Evolutionary conservation across 73 alveolate species (phyloP).

Genomic region (Strombidium stylifer): DNA sequence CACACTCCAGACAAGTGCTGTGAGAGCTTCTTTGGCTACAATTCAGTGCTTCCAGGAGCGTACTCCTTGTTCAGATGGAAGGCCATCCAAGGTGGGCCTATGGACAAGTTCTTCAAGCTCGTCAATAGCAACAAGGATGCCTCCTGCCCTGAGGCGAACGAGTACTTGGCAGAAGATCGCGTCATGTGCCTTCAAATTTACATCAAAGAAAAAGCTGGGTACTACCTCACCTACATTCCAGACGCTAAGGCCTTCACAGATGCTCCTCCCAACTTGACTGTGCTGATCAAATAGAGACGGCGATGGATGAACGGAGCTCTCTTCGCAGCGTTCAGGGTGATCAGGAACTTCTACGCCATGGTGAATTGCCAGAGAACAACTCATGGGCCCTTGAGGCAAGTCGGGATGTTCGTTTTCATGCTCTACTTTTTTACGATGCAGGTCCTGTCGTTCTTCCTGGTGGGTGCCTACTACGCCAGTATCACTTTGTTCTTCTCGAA

Average conservation of each 20-base stretch:
- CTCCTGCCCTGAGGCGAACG: slow-evolving; percentile 57
- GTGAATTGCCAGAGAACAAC: slow-evolving; percentile 18
- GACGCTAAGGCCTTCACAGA: slow-evolving; percentile 60
- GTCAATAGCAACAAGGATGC: slow-evolving; percentile 22
- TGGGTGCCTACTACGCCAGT: slow-evolving; percentile 40
- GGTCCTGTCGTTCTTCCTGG: slow-evolving; percentile 22
- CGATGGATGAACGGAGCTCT: slow-evolving; percentile 73
- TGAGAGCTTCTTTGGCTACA: slow-evolving; percentile 40
- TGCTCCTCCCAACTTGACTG: slow-evolving; percentile 48
- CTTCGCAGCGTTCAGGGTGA: slow-evolving; percentile 49
- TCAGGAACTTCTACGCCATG: slow-evolving; percentile 28
- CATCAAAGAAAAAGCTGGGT: slow-evolving; percentile 1
- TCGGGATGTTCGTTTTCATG: slow-evolving; percentile 20
- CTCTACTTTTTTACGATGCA: slow-evolving; percentile 19
- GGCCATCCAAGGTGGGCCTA: slow-evolving; percentile 48
- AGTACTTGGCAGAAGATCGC: slow-evolving; percentile 67
- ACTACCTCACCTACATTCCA: slow-evolving; percentile 38
- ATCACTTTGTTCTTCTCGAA: slow-evolving; percentile 17
- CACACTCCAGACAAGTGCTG: slow-evolving; percentile 51
- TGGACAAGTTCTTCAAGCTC: slow-evolving; percentile 44
- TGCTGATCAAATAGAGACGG: slow-evolving; percentile 58
- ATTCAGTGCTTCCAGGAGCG: slow-evolving; percentile 61
- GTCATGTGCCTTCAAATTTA: slow-evolving; percentile 58
- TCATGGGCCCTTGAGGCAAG: slow-evolving; percentile 34
- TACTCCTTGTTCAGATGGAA: slow-evolving; percentile 56